Evolutionary conservation across 768 basidiomycete species (phyloP), one percentile per base, ranked within the genome.

Genomic region (Trichaptum fuscoviolaceum): DNA sequence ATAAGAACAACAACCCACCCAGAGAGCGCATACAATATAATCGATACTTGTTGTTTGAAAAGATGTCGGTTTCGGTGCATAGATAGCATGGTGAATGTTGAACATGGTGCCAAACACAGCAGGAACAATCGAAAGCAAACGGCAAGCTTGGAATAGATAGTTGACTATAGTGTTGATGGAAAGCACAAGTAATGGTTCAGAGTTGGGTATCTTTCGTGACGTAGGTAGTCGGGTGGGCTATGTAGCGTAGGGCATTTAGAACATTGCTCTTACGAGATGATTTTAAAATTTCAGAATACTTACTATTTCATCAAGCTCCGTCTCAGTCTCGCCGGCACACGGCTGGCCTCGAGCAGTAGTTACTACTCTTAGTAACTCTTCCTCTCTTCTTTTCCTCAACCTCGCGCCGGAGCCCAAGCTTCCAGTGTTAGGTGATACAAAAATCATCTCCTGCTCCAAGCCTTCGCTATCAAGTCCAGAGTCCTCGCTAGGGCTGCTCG

Each of bases 261-360:
- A 35, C 17, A 57, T 36, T 24, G 17, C 20, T 34, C 36, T n/a
- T 66, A 61, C 23, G 64, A 58, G 34, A 62, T 26, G 35, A 67
- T 12, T 30, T 8, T 66, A 9, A 68, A 52, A 64, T 59, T 61
- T 30, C 52, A 24, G 35, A 30, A n/a, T 24, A 67, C 89, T 78
- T 73, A 91, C 90, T 36, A 87, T 87, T 71, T 92, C 90, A 70
- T 92, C 90, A 15, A 84, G 81, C 72, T 92, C 91, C 0, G 91
- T 91, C 73, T 92, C 90, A 0, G 91, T 91, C 76, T 92, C 90
- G 7, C 89, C 89, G 27, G 88, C 89, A 68, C 90, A 86, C 57
- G 78, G 71, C 65, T 79, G 78, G 2, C 83, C 88, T 20, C 84
- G 85, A 0, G 84, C 79, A 0, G 90, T 91, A n/a, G 84, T 88